These are phyloP conservation scores for Cyanidioschyzon merolae DNA, from an alignment of 23 red algal genomes.

Conservation along the genomic window DNA sequence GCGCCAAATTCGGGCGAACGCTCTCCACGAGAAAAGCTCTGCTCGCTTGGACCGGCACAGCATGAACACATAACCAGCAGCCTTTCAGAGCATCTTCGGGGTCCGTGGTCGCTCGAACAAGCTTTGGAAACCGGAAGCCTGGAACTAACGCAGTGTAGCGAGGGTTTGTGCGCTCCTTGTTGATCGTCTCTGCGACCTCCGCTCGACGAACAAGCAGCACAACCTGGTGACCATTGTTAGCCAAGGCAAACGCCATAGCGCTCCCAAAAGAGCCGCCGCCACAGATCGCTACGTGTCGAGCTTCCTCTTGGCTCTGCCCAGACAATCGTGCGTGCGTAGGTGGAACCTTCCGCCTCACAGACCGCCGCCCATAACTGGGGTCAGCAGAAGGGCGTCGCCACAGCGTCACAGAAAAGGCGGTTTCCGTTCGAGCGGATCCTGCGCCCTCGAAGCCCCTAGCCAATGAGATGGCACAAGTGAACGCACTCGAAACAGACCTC, in stretches of 20 bases:
- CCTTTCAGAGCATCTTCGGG: slow-evolving; percentile 43
- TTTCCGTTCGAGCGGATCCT: no score
- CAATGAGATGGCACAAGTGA: no score
- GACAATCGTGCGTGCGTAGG: no score
- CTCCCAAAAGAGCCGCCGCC: slow-evolving; percentile 93
- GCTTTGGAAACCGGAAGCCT: slow-evolving; percentile 33
- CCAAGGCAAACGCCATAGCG: slow-evolving; percentile 72
- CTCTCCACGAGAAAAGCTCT: slow-evolving; percentile 40
- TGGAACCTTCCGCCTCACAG: no score
- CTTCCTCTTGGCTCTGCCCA: slow-evolving; percentile 11
- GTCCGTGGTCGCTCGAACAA: slow-evolving; percentile 53
- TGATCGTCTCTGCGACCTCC: slow-evolving; percentile 72
- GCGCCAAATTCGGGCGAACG: slow-evolving; percentile 13
- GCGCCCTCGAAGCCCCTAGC: no score
- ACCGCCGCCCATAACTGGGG: no score
- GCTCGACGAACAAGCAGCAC: slow-evolving; percentile 52
- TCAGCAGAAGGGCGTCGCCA: no score
- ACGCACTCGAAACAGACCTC: no score
- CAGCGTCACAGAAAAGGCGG: no score
- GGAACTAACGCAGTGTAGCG: slow-evolving; percentile 57
- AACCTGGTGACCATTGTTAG: slow-evolving; percentile 70
- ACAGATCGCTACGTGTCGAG: slow-evolving; percentile 32
- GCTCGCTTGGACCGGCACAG: slow-evolving; percentile 74
- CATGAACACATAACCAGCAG: slow-evolving; percentile 72
- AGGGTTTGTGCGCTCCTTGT: slow-evolving; percentile 64